phyloP scores from a whole-genome alignment of 2,329 filamentous ascomycete genomes.

The Verticillium tricorpus region DNA sequence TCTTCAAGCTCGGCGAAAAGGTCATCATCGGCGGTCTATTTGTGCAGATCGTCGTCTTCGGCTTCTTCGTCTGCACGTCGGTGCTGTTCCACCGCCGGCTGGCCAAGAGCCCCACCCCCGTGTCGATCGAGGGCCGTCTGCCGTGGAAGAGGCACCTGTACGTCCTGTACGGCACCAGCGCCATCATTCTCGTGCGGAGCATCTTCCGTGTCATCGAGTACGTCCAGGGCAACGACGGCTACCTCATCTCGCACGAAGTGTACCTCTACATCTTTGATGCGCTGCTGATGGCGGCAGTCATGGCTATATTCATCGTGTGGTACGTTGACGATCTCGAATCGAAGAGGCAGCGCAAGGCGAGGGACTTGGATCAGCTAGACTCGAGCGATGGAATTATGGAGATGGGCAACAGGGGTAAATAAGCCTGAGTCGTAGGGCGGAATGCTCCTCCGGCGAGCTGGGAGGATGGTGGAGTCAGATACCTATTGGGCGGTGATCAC shows the following conservation, averaged over 20 bases:
- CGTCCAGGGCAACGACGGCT: slow-evolving; percentile 33
- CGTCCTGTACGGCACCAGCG: slow-evolving; percentile 36
- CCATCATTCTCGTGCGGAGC: slow-evolving; percentile 42
- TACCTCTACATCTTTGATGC: slow-evolving; percentile 34
- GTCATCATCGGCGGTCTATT: slow-evolving; percentile 53
- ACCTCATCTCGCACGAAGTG: slow-evolving; percentile 37
- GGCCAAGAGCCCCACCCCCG: slow-evolving; percentile 23
- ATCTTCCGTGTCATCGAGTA: slow-evolving; percentile 47
- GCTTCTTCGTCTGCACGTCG: slow-evolving; percentile 46
- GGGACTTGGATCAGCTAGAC: not conserved
- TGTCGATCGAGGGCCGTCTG: slow-evolving; percentile 31
- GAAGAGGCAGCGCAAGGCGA: not conserved
- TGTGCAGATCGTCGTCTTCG: slow-evolving; percentile 55
- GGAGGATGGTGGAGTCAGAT: not conserved
- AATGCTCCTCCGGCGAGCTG: not conserved
- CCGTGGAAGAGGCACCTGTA: slow-evolving; percentile 24
- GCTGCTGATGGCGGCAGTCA: slow-evolving; percentile 21
- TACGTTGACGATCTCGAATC: slow-evolving; percentile 5
- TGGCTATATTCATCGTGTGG: slow-evolving; percentile 9
- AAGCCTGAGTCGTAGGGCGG: not conserved
- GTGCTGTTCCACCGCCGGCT: slow-evolving; percentile 42
- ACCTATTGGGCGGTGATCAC: not conserved
- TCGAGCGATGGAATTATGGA: slow-evolving; percentile 1
- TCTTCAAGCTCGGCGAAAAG: slow-evolving; percentile 35
- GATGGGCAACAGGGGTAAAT: not conserved